A percentile compares a stretch with the other conserved stretches of the same genome.
These are phyloP conservation scores for Mangifera indica DNA, from an alignment of 345 rosid species.

Conservation along the genomic window DNA sequence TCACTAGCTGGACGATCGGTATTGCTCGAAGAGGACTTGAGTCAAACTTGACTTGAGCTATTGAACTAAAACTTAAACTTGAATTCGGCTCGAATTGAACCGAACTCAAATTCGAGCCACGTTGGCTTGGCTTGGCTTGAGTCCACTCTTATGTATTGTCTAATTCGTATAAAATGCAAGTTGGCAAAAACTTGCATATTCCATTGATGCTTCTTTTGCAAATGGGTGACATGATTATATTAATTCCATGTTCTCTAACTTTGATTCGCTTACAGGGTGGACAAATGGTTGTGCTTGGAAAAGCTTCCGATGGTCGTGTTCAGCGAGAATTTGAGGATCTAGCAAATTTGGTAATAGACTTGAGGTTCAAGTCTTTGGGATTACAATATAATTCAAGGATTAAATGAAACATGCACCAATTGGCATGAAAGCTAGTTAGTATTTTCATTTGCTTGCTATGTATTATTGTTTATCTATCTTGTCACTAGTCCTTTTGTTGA, in stretches of 20 bases:
- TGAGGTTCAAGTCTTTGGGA: constrained; percentile 7
- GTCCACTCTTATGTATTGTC: no score
- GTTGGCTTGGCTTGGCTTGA: no score
- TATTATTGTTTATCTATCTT: background rate
- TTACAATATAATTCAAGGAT: background rate
- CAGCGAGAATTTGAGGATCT: constrained; percentile 48
- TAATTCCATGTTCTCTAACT: background rate
- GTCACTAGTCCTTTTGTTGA: background rate
- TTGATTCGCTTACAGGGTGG: constrained; percentile 43
- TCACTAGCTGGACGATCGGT: no score
- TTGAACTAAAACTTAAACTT: no score
- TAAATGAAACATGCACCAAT: background rate
- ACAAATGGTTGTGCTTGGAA: constrained; percentile 56
- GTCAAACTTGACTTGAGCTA: no score
- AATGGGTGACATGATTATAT: background rate
- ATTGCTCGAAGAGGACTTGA: no score
- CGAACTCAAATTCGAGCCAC: no score
- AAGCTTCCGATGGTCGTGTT: constrained; percentile 46
- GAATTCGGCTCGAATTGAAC: no score
- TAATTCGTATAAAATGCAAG: background rate
- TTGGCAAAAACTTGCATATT: background rate
- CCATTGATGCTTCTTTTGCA: background rate
- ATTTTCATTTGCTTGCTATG: background rate
- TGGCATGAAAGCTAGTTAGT: constrained; percentile 2
- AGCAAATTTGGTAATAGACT: constrained; percentile 42